Percentiles rank a stretch among this genome's conserved stretches.
These are phyloP conservation scores for Lepidium aucheri DNA, from an alignment of 345 rosid genomes.

Conservation along the genomic window DNA sequence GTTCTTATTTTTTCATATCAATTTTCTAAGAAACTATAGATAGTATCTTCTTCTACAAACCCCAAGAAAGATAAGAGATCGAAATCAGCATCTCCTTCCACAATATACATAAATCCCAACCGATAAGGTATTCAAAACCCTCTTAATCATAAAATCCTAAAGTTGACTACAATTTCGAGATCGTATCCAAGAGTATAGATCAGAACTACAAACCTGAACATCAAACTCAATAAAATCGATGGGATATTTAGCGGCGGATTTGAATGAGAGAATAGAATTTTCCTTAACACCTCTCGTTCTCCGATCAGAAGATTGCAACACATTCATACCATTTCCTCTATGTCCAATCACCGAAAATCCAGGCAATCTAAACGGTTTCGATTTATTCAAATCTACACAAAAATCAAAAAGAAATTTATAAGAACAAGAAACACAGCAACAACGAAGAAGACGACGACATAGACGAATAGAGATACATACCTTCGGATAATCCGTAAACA, in stretches of 20 bases:
- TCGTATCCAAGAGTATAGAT: neutral
- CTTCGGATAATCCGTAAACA: constrained; percentile 25
- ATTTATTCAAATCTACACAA: constrained; percentile 28
- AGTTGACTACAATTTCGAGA: neutral
- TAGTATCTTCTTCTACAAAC: constrained; percentile 5
- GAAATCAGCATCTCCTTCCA: constrained; percentile 14
- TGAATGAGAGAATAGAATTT: constrained; percentile 75
- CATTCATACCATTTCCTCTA: constrained; percentile 91
- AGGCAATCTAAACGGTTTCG: constrained; percentile 34
- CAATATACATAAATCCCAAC: neutral
- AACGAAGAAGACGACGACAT: neutral
- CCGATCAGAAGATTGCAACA: constrained; percentile 44
- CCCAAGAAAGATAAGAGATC: neutral
- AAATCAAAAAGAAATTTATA: neutral
- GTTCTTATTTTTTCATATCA: constrained; percentile 2
- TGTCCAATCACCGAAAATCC: constrained; percentile 80
- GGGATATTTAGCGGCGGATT: constrained; percentile 60
- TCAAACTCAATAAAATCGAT: constrained; percentile 91
- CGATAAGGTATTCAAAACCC: neutral
- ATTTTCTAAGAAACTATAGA: constrained; percentile 3
- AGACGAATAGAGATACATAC: constrained; percentile 11
- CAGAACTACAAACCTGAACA: constrained; percentile 63
- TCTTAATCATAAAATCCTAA: neutral
- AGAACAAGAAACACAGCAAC: neutral
- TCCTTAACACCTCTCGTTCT: constrained; percentile 68